A percentile compares a stretch with the other conserved stretches of the same genome.
Conservation (phyloP, 768 basidiomycete genomes). For the Naganishia vishniacii region DNA sequence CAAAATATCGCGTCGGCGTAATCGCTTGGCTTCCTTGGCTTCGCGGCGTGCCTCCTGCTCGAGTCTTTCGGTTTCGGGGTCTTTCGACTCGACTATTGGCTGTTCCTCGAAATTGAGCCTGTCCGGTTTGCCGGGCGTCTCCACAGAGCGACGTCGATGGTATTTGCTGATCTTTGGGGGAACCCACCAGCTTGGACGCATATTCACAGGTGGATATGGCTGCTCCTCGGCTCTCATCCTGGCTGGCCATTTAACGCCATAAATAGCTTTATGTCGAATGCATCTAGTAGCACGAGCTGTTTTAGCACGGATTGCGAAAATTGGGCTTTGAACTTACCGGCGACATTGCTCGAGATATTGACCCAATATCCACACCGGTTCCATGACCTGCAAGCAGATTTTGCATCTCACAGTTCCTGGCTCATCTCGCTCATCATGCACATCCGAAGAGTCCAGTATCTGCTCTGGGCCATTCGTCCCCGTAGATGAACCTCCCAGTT, state of each 20-base stretch:
- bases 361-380: constrained; percentile 14
- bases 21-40: constrained; percentile 11
- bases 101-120: background rate
- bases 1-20: background rate
- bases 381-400: constrained; percentile 5
- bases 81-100: background rate
- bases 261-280: constrained; percentile 16
- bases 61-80: background rate
- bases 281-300: background rate
- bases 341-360: constrained; percentile 7
- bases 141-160: background rate
- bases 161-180: constrained; percentile 12
- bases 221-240: constrained; percentile 3
- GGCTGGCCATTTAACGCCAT: constrained; percentile 15
- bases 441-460: background rate
- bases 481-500: too few relatives aligned
- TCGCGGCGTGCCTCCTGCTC: constrained; percentile 10
- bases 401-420: background rate
- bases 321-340: background rate
- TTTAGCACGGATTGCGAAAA: too few relatives aligned
- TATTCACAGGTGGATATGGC: constrained; percentile 15
- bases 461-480: background rate
- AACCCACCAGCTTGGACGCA: constrained; percentile 19
- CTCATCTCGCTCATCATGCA: background rate
- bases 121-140: background rate